These are phyloP conservation scores for Calamus simplicifolius DNA, from an alignment of 176 grass and related monocot genomes.

Conservation along the genomic window DNA sequence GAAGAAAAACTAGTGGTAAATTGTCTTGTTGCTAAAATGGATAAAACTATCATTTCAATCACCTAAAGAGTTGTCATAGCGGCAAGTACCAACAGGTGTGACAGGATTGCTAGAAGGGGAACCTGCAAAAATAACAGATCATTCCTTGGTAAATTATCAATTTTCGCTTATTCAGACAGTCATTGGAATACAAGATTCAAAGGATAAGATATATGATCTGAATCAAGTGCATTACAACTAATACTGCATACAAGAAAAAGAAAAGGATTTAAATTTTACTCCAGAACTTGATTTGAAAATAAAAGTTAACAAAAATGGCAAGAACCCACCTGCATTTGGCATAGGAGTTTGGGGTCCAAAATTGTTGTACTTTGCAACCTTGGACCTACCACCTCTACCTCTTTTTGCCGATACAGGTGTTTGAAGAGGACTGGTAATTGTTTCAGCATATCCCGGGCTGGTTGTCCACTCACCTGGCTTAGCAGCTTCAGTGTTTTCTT, in stretches of 20 bases:
- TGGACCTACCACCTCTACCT: constrained; percentile 35
- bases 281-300: too few species aligned
- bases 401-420: constrained; percentile 52
- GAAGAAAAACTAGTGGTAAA: too few species aligned
- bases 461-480: constrained; percentile 47
- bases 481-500: constrained; percentile 31
- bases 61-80: constrained; percentile 81
- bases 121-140: constrained; percentile 26
- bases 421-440: constrained; percentile 30
- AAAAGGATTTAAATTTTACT: too few species aligned
- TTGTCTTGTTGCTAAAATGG: too few species aligned
- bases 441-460: constrained; percentile 44
- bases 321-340: constrained; percentile 33
- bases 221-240: too few species aligned
- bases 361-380: constrained; percentile 43
- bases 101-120: constrained; percentile 43
- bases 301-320: too few species aligned
- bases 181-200: too few species aligned
- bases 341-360: constrained; percentile 50
- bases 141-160: too few species aligned
- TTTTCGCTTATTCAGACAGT: neutral
- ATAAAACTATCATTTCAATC: constrained; percentile 8
- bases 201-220: too few species aligned
- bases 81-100: constrained; percentile 50
- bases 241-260: too few species aligned